phyloP scores from a whole-genome alignment of 257 asterid species.

The Scutellaria minor region DNA sequence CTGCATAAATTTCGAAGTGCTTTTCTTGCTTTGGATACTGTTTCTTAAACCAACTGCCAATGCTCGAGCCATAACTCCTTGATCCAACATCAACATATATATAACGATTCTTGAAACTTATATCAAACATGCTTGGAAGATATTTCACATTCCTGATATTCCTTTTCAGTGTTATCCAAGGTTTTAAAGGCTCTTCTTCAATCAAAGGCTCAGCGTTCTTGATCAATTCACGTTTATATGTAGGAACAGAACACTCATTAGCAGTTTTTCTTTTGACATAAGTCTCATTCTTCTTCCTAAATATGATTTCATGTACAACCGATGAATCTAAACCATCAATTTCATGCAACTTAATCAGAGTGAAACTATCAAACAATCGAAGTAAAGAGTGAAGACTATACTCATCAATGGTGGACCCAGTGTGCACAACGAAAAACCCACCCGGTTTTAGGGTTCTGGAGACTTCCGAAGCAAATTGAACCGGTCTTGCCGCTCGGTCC shows the following conservation, averaged over 20 bases:
- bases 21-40: conserved; percentile 66
- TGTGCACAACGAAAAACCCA: conserved; percentile 61
- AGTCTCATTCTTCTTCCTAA: conserved; percentile 40
- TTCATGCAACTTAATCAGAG: conserved; percentile 43
- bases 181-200: conserved; percentile 52
- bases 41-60: conserved; percentile 68
- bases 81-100: conserved; percentile 67
- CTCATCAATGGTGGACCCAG: conserved; percentile 42
- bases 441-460: conserved; percentile 55
- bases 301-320: conserved; percentile 47
- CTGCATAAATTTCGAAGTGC: conserved; percentile 58
- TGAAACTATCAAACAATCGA: conserved; percentile 45
- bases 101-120: conserved; percentile 60
- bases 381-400: conserved; percentile 61
- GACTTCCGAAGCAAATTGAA: conserved; percentile 52
- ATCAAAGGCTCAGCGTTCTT: conserved; percentile 48
- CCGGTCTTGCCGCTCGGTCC: conserved; percentile 46
- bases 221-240: conserved; percentile 42
- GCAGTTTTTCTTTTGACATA: conserved; percentile 4
- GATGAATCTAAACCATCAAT: conserved; percentile 46
- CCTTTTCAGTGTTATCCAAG: conserved; percentile 53
- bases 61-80: conserved; percentile 61
- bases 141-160: conserved; percentile 54
- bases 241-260: conserved; percentile 38
- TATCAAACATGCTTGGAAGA: conserved; percentile 58